Base-by-base conservation (phyloP, 1,284 basidiomycete species). In the Moniliophthora roreri region DNA sequence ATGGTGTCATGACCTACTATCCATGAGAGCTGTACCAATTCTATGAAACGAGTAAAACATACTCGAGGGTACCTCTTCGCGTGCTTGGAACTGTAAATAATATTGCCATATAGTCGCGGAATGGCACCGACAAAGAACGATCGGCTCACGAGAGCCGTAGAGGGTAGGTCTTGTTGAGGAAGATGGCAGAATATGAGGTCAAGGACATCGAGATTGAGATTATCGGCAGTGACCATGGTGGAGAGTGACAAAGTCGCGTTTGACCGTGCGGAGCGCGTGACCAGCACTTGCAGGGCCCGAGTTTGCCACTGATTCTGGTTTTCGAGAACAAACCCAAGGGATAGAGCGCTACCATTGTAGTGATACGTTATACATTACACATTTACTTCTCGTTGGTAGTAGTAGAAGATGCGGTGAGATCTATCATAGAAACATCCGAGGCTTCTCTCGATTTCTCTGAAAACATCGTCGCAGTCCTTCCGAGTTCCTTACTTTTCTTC, bases 161-260 rank as follows among this genome's bases (percentile, higher is more conserved):
- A 76, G 24, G 79, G 74, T 23, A 90, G 75, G 59, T 88, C 84
- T 23, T 76, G 67, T 3, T 74, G 75, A 47, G 72, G 63, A 6
- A 89, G 69, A 60, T 76, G 70, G 0, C 69, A 64, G 56, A 85
- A 85, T 10, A 89, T 80, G 13, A 82, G 69, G 57, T 85, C 82
- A 41, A 89, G 75, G 47, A 89, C 83, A 67, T 90, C 87, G 18
- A 81, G 73, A 57, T 89, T 83, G 38, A 88, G 70, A 58, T 80
- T 85, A 54, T 85, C 78, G n/a, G 81, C 82, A 41, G 82, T 77
- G 41, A 84, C 78, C 84, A 87, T 86, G 9, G 20, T 18, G 28
- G 28, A 36, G 34, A 51, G 50, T 15, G 26, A 10, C 15, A 13
- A 45, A 20, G 50, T 18, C 48, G 35, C 26, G 6, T 28, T 51